Evolutionary conservation across 2,329 filamentous ascomycete species (phyloP), one percentile per base, ranked within the genome.

Genomic region (Diplodia sapinea): DNA sequence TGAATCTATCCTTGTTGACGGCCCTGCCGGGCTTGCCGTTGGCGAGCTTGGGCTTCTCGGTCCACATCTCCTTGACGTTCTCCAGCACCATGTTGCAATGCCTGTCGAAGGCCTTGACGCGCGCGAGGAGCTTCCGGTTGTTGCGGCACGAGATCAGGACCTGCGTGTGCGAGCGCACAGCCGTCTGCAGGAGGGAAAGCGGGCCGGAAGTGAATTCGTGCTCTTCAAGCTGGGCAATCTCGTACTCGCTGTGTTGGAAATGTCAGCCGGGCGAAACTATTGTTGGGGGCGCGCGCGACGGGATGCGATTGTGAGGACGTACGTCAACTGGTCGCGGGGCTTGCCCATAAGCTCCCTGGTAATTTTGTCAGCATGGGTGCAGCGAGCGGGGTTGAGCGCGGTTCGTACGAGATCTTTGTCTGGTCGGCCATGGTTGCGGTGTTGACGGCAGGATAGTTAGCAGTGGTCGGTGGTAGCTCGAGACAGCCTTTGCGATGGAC

Each of bases 61-160:
- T 97, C 95, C 95, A 99, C 94, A 99, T 98, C 83, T 99, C 95
- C 86, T 96, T 96, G 52, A 96, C 93, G 73, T 97, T 97, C 84
- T 97, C 93, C 57, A 97, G 85, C 3, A 97, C 92, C 95, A 99
- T 98, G 83, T 99, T 99, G 87, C 94, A 98, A 82, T 99, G 95
- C 69, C 95, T 87, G 82, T 99, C 95, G 79, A 99, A 99, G 7
- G 95, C 95, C 85, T 99, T 99, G 77, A 99, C 94, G 71, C 95
- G 91, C 63, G 94, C 95, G 66, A 99, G 89, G 57, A 99, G 87
- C 85, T 99, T 99, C 82, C 94, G 91, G 85, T 98, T 98, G 87
- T 97, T 97, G 72, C 95, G 93, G 83, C 94, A 94, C 66, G 93
- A 97, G 78, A 99, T 97, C 72, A 99, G 88, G 70, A 99, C 94